Base-by-base conservation (phyloP, 495 filamentous ascomycete genomes). In the Trypethelium eluteriae region DNA sequence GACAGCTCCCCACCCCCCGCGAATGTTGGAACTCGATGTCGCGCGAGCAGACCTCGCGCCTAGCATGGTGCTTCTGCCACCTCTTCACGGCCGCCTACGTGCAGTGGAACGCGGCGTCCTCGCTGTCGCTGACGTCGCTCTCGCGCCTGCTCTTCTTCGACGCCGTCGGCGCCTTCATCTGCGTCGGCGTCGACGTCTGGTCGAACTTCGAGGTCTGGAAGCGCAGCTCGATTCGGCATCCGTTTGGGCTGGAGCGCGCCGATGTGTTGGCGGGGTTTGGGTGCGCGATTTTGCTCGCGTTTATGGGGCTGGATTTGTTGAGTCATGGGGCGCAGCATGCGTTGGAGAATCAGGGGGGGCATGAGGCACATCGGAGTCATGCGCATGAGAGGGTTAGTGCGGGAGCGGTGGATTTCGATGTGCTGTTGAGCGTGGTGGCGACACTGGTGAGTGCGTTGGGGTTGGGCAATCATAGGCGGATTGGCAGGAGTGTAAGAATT, bases 161-260 rank as follows among this genome's bases (percentile, higher is more conserved):
- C 76, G 93, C 93, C 10, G 82, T 96, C 2, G 91, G 91, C 14
- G 94, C 94, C 16, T 85, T 90, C 59, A 86, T 98, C n/a, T 98
- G 93, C 72, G 92, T 96, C 1, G 86, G 83, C 2, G 94, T 98
- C 56, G 94, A 98, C 73, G 90, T 98, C 0, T 82, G 96, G 39
- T 85, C 88, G 39, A 98, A 98, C 76, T 98, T 98, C 70, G 93
- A 97, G 73, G 93, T 97, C 2, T 98, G 95, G 95, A 93, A 91
- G 66, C 85, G 94, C 49, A 93, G 90, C 63, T 93, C 86, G 68
- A 90, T 98, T 67, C 87, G 90, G 2, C 93, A 98, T 77, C 95
- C 94, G 4, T 98, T 98, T 74, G 94, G 89, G 64, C 81, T 97
- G 9, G 91, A 96, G 74, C 85, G 94, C 50, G 89, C 90, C 56